Evolutionary conservation across 331 rosid species (phyloP).

Genomic region (Quercus phellos): DNA sequence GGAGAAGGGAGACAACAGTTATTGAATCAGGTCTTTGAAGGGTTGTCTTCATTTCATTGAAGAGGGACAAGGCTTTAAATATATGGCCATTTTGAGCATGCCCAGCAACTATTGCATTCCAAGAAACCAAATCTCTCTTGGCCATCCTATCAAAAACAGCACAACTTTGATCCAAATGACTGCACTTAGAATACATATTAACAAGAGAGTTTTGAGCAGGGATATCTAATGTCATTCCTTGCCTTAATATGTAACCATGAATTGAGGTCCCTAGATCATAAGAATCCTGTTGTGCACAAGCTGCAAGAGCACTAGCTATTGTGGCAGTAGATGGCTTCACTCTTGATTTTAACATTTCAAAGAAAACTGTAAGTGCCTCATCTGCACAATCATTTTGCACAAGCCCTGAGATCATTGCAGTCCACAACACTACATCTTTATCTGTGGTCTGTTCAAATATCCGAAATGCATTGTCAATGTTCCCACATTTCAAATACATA

Average conservation of each 20-base stretch:
- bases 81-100: conserved; percentile 68
- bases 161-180: conserved; percentile 52
- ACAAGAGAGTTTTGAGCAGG: conserved; percentile 84
- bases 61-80: conserved; percentile 46
- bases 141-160: conserved; percentile 51
- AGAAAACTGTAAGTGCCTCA: conserved; percentile 54
- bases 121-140: conserved; percentile 75
- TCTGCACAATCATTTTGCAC: conserved; percentile 61
- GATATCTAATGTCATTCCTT: conserved; percentile 46
- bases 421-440: conserved; percentile 76
- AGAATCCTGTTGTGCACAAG: conserved; percentile 70
- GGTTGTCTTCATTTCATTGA: conserved; percentile 57
- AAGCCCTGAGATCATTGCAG: conserved; percentile 95
- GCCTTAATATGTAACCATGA: conserved; percentile 67
- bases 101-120: conserved; percentile 81
- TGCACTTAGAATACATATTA: conserved; percentile 84
- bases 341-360: conserved; percentile 48
- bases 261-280: conserved; percentile 52
- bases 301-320: conserved; percentile 66
- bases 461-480: conserved; percentile 44
- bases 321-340: conserved; percentile 64
- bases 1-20: conserved; percentile 76
- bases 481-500: conserved; percentile 58
- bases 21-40: conserved; percentile 73
- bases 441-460: conserved; percentile 42